Conservation (phyloP, 495 filamentous ascomycete genomes). For the Lichina pygmaea region DNA sequence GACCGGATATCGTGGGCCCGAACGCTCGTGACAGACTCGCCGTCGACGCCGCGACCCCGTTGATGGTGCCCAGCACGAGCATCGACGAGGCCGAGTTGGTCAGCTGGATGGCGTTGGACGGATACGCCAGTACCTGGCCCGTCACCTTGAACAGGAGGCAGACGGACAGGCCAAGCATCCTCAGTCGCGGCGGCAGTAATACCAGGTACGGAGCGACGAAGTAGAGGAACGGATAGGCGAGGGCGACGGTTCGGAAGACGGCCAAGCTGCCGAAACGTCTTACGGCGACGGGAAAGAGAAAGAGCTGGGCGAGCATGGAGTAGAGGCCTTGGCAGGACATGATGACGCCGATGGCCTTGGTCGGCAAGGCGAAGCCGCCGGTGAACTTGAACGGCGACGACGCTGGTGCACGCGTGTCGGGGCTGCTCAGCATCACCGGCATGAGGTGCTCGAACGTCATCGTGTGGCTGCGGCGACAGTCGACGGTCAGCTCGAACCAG, state of each 20-base stretch:
- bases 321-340: constrained; percentile 75
- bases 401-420: constrained; percentile 22
- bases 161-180: constrained; percentile 44
- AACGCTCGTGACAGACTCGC: constrained; percentile 70
- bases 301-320: constrained; percentile 58
- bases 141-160: constrained; percentile 75
- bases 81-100: constrained; percentile 38
- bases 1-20: constrained; percentile 66
- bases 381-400: constrained; percentile 66
- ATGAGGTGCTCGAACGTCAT: constrained; percentile 88
- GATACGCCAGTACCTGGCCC: constrained; percentile 33
- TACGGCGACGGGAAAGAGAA: constrained; percentile 55
- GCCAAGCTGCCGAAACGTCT: constrained; percentile 43
- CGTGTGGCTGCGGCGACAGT: constrained; percentile 33
- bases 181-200: constrained; percentile 41
- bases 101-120: constrained; percentile 3
- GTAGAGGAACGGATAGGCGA: constrained; percentile 75
- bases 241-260: constrained; percentile 52
- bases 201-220: constrained; percentile 69
- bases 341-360: constrained; percentile 63
- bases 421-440: constrained; percentile 71
- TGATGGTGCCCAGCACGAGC: constrained; percentile 65
- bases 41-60: constrained; percentile 73
- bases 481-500: constrained; percentile 1
- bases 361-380: constrained; percentile 59